These are phyloP conservation scores for Clavispora vitiphila DNA, from an alignment of 805 yeast species.

Conservation along the genomic window DNA sequence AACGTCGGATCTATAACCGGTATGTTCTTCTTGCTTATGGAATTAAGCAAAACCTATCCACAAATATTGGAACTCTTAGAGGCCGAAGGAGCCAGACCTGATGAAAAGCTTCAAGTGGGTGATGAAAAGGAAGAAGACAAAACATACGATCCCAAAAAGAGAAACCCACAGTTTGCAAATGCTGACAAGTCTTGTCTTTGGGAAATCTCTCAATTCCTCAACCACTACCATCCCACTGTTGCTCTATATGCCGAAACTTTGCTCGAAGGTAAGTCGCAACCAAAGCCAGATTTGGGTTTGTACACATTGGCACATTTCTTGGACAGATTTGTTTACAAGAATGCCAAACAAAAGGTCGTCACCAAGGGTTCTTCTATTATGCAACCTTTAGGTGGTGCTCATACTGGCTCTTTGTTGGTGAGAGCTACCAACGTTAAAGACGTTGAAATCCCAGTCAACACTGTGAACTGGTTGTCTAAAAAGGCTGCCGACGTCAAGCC, in stretches of 20 bases:
- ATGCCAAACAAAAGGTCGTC: constrained; percentile 71
- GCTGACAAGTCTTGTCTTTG: constrained; percentile 79
- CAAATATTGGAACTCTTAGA: constrained; percentile 60
- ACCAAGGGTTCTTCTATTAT: constrained; percentile 89
- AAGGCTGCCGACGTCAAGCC: constrained; percentile 66
- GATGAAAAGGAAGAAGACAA: constrained; percentile 10
- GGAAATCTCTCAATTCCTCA: constrained; percentile 72
- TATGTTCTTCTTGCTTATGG: constrained; percentile 67
- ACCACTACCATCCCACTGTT: constrained; percentile 91
- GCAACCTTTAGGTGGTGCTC: constrained; percentile 94
- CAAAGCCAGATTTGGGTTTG: constrained; percentile 86
- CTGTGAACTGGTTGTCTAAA: constrained; percentile 76
- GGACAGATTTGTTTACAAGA: constrained; percentile 92
- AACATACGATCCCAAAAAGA: constrained; percentile 73
- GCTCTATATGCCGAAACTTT: constrained; percentile 70
- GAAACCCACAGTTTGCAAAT: constrained; percentile 91
- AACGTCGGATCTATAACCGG: constrained; percentile 87
- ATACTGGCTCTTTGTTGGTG: constrained; percentile 64
- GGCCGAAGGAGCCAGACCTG: constrained; percentile 44
- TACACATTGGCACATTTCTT: constrained; percentile 86
- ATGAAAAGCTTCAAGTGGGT: constrained; percentile 29
- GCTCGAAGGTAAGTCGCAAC: constrained; percentile 43
- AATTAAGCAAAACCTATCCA: constrained; percentile 61
- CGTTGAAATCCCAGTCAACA: constrained; percentile 66
- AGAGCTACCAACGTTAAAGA: constrained; percentile 46